Percentiles rank a stretch among this genome's conserved stretches.
Evolutionary conservation across 176 grass and related monocot genomes (phyloP).

Genomic region (Oropetium thomaeum): DNA sequence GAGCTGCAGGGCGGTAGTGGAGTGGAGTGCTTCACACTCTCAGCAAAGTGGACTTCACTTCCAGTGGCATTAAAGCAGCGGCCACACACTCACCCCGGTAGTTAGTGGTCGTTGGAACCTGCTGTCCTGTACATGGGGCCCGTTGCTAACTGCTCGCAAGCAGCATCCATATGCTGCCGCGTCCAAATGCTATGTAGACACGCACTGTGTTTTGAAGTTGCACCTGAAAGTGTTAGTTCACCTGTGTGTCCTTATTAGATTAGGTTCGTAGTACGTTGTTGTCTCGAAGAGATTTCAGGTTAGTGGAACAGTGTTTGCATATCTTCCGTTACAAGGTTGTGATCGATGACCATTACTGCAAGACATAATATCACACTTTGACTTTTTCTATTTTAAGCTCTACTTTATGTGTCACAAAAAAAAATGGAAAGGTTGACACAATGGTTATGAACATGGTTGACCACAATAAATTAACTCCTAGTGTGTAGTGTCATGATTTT

Average conservation of each 20-base stretch:
- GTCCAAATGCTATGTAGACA: background rate
- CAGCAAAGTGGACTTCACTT: slow-evolving; percentile 61
- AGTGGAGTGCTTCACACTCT: slow-evolving; percentile 61
- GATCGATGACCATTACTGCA: background rate
- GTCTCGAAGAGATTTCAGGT: background rate
- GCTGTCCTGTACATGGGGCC: slow-evolving; percentile 21
- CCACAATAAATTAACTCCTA: background rate
- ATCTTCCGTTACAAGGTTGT: background rate
- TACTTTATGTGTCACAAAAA: background rate
- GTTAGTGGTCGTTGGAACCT: slow-evolving; percentile 43
- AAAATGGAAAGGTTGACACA: background rate
- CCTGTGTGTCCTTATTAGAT: background rate
- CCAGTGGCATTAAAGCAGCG: slow-evolving; percentile 40
- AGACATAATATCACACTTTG: background rate
- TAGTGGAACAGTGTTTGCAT: background rate
- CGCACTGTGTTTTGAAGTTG: background rate
- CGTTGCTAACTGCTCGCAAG: slow-evolving; percentile 12
- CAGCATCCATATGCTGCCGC: slow-evolving; percentile 11
- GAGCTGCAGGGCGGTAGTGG: slow-evolving; percentile 25
- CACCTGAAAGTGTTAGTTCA: slow-evolving; percentile 8
- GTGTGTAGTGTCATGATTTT: background rate
- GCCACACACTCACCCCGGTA: background rate
- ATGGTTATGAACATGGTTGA: background rate
- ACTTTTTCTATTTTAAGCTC: background rate
- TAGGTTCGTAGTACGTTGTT: background rate